These are phyloP conservation scores for Tulasnella sp. DNA, from an alignment of 768 basidiomycete species.

Conservation along the genomic window DNA sequence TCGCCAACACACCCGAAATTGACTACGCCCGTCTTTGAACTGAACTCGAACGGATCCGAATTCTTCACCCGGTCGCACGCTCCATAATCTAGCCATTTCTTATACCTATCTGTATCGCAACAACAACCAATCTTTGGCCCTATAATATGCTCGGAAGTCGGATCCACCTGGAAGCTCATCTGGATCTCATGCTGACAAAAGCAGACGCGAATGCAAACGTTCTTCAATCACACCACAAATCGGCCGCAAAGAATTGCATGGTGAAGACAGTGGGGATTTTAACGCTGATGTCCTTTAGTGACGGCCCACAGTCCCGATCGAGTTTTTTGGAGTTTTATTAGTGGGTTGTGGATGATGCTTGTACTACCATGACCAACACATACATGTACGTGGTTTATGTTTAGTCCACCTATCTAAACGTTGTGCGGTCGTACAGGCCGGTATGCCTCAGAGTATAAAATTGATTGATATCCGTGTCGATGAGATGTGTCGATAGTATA, in stretches of 20 bases:
- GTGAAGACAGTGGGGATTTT: slow-evolving; percentile 7
- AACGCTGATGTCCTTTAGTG: slow-evolving; percentile 7
- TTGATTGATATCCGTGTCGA: too few species aligned
- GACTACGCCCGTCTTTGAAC: slow-evolving; percentile 6
- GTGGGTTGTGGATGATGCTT: background rate
- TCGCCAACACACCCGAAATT: background rate
- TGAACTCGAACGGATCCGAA: slow-evolving; percentile 2
- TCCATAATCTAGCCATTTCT: background rate
- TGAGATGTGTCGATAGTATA: too few species aligned
- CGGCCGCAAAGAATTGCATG: background rate
- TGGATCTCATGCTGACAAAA: slow-evolving; percentile 11
- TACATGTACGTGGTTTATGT: too few species aligned
- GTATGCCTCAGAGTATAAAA: too few species aligned
- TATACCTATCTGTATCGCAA: background rate
- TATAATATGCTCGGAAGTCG: slow-evolving; percentile 10
- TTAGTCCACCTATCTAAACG: too few species aligned
- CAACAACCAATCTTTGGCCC: slow-evolving; percentile 14
- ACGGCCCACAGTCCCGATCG: slow-evolving; percentile 9
- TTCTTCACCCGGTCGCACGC: background rate
- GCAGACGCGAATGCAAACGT: background rate
- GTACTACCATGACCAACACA: too few species aligned
- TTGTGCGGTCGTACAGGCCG: too few species aligned
- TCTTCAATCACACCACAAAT: background rate
- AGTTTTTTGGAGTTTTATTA: background rate
- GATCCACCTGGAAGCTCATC: background rate